phyloP scores from a whole-genome alignment of 495 filamentous ascomycete genomes.

The Podospora appendiculata region DNA sequence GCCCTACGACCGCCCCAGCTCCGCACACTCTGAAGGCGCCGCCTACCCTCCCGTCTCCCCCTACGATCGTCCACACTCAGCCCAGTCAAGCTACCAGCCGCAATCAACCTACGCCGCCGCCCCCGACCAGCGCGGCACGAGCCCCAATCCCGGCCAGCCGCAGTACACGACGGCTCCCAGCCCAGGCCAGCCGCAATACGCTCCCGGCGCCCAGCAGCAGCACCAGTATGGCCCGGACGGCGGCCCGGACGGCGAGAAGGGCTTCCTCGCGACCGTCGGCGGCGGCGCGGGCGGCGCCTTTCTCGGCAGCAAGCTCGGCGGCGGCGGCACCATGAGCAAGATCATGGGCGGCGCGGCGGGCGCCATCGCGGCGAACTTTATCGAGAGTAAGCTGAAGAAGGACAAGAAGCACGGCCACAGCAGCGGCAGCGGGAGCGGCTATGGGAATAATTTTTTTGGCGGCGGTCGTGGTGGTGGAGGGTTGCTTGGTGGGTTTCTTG shows the following conservation, averaged over 20 bases:
- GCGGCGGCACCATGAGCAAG: slow-evolving; percentile 35
- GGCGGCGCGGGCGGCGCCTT: slow-evolving; percentile 48
- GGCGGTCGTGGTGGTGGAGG: background rate
- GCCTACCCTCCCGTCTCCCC: background rate
- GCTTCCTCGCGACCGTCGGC: slow-evolving; percentile 45
- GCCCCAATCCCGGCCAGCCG: too few species aligned
- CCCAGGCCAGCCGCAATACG: background rate
- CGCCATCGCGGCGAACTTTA: slow-evolving; percentile 48
- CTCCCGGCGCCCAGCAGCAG: background rate
- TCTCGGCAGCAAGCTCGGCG: slow-evolving; percentile 21
- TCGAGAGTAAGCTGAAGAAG: slow-evolving; percentile 42
- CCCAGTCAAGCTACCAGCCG: background rate
- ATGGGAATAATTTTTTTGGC: background rate
- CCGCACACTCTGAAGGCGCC: slow-evolving; percentile 3
- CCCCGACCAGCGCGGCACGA: background rate
- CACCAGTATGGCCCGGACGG: background rate
- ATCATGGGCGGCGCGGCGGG: slow-evolving; percentile 44
- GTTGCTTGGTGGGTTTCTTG: background rate
- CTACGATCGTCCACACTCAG: slow-evolving; percentile 2
- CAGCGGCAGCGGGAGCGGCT: background rate
- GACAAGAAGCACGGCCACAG: slow-evolving; percentile 11
- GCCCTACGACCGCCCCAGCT: slow-evolving; percentile 1
- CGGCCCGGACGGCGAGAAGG: slow-evolving; percentile 39
- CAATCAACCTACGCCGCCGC: background rate
- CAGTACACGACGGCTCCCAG: background rate